Percentiles rank a stretch among this genome's conserved stretches.
Conservation (phyloP, 139 green algal species). For the Tetratostichococcus sp. region DNA sequence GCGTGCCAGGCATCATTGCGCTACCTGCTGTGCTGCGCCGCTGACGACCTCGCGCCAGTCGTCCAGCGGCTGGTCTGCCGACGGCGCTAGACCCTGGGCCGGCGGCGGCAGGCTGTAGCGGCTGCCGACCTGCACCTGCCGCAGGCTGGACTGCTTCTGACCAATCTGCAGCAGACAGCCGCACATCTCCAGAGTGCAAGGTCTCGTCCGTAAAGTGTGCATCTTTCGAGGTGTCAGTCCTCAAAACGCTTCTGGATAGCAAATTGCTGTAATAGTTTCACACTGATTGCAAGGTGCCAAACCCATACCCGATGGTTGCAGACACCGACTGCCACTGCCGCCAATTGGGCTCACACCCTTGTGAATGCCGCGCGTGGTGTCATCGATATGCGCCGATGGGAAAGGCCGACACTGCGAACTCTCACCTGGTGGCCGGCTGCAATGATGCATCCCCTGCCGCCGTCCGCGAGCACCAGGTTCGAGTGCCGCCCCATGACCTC, state of each 20-base stretch:
- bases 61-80: constrained; percentile 9
- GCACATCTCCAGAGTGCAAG: not conserved
- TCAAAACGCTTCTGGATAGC: too few relatives aligned
- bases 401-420: too few relatives aligned
- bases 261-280: too few relatives aligned
- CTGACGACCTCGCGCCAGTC: constrained; percentile 41
- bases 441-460: constrained; percentile 27
- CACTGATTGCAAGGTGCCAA: too few relatives aligned
- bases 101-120: constrained; percentile 58
- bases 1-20: too few relatives aligned
- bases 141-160: constrained; percentile 54
- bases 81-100: constrained; percentile 48
- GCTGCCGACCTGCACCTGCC: constrained; percentile 63
- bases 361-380: too few relatives aligned
- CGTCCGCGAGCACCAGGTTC: constrained; percentile 58
- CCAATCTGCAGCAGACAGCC: constrained; percentile 46
- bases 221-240: too few relatives aligned
- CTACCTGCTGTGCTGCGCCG: constrained; percentile 23
- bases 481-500: constrained; percentile 73
- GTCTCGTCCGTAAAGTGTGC: too few relatives aligned
- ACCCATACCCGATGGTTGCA: too few relatives aligned
- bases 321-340: too few relatives aligned
- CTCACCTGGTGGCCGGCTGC: constrained; percentile 55
- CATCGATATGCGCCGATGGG: too few relatives aligned
- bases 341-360: too few relatives aligned